Percentiles rank a stretch among this genome's conserved stretches.
phyloP scores from a whole-genome alignment of 179 eudicot genomes.

The Silene coronaria region DNA sequence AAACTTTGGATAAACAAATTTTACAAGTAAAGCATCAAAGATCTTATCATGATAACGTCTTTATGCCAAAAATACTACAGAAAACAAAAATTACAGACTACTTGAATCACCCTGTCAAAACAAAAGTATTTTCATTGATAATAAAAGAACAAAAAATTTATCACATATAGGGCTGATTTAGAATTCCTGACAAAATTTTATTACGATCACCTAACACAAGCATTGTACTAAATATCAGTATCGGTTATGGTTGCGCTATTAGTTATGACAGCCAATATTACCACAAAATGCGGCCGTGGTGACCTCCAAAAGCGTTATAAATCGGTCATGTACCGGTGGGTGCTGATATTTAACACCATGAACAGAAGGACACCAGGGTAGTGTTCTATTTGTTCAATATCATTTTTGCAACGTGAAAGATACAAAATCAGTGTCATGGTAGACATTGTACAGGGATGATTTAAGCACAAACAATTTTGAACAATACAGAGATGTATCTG shows the following conservation, averaged over 20 bases:
- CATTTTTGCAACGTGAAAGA: conserved; percentile 1
- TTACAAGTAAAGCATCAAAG: not conserved
- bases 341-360: too few species aligned
- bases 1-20: not conserved
- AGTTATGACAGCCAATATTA: too few species aligned
- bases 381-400: not conserved
- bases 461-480: not conserved
- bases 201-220: too few species aligned
- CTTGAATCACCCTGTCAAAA: not conserved
- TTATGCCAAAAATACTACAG: not conserved
- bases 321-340: too few species aligned
- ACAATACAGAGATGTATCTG: not conserved
- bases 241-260: too few species aligned
- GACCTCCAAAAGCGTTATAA: too few species aligned
- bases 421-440: not conserved
- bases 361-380: not conserved
- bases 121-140: not conserved
- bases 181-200: not conserved
- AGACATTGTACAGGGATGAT: not conserved
- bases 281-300: too few species aligned
- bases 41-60: not conserved
- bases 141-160: not conserved
- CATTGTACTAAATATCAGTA: too few species aligned
- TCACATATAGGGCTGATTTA: not conserved
- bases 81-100: not conserved